These are phyloP conservation scores for Boletus reticulatus DNA, from an alignment of 768 basidiomycete species.

Conservation along the genomic window DNA sequence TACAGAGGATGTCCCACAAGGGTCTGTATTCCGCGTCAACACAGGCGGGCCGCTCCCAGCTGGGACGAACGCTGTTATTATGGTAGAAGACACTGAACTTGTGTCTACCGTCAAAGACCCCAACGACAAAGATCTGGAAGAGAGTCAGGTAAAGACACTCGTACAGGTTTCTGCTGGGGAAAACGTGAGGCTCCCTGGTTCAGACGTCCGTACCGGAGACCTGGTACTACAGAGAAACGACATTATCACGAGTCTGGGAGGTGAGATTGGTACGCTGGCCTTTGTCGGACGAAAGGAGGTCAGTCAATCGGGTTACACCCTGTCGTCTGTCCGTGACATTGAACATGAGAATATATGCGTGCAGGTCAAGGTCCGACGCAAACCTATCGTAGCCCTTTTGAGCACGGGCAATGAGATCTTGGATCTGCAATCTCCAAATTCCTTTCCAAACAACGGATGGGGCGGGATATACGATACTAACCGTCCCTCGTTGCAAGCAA, in stretches of 20 bases:
- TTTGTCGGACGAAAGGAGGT: conserved; percentile 79
- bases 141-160: conserved; percentile 67
- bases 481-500: conserved; percentile 71
- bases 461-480: conserved; percentile 85
- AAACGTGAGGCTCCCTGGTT: conserved; percentile 72
- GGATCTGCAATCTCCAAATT: conserved; percentile 51
- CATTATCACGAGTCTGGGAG: conserved; percentile 62
- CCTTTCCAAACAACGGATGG: conserved; percentile 45
- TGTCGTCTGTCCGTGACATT: background rate
- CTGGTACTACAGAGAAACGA: conserved; percentile 63
- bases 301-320: conserved; percentile 3
- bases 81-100: conserved; percentile 90
- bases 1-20: conserved; percentile 39
- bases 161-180: conserved; percentile 61
- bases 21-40: conserved; percentile 65
- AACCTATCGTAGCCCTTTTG: conserved; percentile 75
- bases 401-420: conserved; percentile 86
- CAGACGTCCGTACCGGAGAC: conserved; percentile 69
- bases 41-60: conserved; percentile 80
- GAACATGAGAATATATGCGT: background rate
- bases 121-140: conserved; percentile 52
- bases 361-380: conserved; percentile 67
- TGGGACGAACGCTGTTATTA: conserved; percentile 78
- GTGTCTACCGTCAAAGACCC: conserved; percentile 46
- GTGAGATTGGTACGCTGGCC: conserved; percentile 79